A percentile compares a stretch with the other conserved stretches of the same genome.
Evolutionary conservation across 78 protist genomes (phyloP).

Genomic region (Dictyostelium firmibasis): DNA sequence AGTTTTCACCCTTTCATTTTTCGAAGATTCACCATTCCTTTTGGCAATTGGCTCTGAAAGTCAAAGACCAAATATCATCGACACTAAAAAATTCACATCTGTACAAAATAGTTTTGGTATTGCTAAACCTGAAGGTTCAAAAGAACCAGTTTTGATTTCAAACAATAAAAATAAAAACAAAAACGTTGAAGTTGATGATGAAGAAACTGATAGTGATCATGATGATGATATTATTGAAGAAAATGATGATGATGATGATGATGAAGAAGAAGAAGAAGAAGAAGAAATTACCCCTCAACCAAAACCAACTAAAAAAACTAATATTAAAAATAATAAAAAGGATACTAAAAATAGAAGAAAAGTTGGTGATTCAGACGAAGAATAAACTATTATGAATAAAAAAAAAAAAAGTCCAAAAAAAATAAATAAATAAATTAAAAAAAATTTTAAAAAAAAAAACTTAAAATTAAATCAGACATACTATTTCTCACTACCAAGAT

Average conservation of each 20-base stretch:
- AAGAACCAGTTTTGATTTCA: conserved; percentile 20
- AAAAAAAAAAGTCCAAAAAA: no score
- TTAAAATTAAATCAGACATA: no score
- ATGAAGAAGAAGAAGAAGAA: conserved; percentile 2
- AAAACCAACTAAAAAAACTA: not conserved
- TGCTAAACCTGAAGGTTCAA: conserved; percentile 17
- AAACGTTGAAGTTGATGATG: conserved; percentile 27
- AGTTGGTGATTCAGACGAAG: conserved; percentile 12
- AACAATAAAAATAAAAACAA: not conserved
- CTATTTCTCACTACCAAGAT: no score
- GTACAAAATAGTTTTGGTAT: conserved; percentile 57
- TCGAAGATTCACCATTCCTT: conserved; percentile 23
- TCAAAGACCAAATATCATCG: conserved; percentile 30
- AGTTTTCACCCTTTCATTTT: conserved; percentile 57
- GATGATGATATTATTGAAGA: not conserved
- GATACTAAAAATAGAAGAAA: not conserved
- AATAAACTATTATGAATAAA: no score
- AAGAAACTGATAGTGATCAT: conserved; percentile 16
- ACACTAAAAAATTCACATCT: conserved; percentile 52
- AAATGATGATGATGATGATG: not conserved
- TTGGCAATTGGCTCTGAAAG: conserved; percentile 64
- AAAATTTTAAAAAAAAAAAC: not conserved
- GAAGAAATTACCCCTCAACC: not conserved
- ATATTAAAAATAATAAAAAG: not conserved
- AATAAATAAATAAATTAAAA: not conserved